Percentiles rank a stretch among this genome's conserved stretches.
phyloP scores from a whole-genome alignment of 1,284 basidiomycete species.

The Coniferiporia sulphurascens region DNA sequence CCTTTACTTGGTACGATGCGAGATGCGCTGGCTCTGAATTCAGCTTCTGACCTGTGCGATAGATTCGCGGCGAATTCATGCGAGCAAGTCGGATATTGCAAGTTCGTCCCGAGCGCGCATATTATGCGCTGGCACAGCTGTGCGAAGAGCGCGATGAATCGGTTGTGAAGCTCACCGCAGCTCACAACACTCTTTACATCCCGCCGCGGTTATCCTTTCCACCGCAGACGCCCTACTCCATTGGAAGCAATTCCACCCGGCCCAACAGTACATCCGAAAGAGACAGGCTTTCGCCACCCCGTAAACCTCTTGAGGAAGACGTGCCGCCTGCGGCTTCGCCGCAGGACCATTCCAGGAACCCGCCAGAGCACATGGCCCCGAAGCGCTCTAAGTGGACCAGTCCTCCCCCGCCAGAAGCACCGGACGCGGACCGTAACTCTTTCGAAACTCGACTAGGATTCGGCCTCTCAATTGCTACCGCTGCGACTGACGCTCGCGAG shows the following conservation, averaged over 20 bases:
- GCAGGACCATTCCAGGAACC: slow-evolving; percentile 37
- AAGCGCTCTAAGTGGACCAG: slow-evolving; percentile 75
- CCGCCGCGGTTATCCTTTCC: slow-evolving; percentile 55
- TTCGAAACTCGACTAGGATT: slow-evolving; percentile 64
- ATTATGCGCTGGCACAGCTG: slow-evolving; percentile 75
- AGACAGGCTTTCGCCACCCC: slow-evolving; percentile 45
- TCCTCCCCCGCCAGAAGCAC: slow-evolving; percentile 72
- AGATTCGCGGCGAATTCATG: slow-evolving; percentile 99
- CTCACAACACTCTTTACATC: slow-evolving; percentile 38
- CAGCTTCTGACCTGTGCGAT: slow-evolving; percentile 4
- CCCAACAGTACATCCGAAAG: slow-evolving; percentile 40
- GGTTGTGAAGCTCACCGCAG: slow-evolving; percentile 37
- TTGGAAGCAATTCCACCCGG: slow-evolving; percentile 56
- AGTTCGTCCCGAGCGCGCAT: slow-evolving; percentile 74
- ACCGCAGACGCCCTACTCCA: slow-evolving; percentile 63
- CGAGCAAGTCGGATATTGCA: slow-evolving; percentile 84
- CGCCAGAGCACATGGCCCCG: slow-evolving; percentile 74
- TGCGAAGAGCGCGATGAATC: slow-evolving; percentile 75
- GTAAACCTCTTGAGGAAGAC: slow-evolving; percentile 26
- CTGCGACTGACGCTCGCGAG: slow-evolving; percentile 47
- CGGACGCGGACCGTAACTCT: slow-evolving; percentile 55
- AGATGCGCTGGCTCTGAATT: neutral
- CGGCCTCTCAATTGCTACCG: slow-evolving; percentile 61
- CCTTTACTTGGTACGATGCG: slow-evolving; percentile 74
- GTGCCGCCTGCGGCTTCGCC: slow-evolving; percentile 6